Evolutionary conservation across 345 rosid genomes (phyloP).

Genomic region (Erysimum cheiranthoides): DNA sequence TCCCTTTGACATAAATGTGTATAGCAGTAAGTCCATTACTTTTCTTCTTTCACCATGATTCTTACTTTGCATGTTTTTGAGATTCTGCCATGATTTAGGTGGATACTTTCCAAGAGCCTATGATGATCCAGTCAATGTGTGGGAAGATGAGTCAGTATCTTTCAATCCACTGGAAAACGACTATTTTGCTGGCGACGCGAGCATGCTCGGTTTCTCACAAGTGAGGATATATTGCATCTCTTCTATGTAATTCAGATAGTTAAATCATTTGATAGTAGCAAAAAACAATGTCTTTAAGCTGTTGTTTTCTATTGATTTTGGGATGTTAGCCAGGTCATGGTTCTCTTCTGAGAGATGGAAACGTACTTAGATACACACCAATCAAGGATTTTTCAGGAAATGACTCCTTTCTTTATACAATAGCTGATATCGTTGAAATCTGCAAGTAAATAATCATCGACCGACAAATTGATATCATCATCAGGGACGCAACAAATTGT

Average conservation of each 20-base stretch:
- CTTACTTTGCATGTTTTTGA: constrained; percentile 1
- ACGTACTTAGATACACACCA: constrained; percentile 83
- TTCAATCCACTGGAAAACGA: constrained; percentile 77
- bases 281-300: not conserved
- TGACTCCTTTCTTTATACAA: constrained; percentile 71
- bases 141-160: constrained; percentile 91
- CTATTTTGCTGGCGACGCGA: constrained; percentile 73
- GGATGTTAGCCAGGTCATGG: constrained; percentile 72
- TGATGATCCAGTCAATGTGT: constrained; percentile 62
- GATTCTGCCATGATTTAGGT: constrained; percentile 52
- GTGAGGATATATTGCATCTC: constrained; percentile 51
- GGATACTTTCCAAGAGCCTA: constrained; percentile 86
- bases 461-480: not conserved
- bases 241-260: no score
- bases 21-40: constrained; percentile 59
- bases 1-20: constrained; percentile 65
- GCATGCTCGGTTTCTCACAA: constrained; percentile 62
- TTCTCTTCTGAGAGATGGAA: constrained; percentile 74
- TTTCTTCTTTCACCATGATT: constrained; percentile 14
- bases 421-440: constrained; percentile 18
- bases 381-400: constrained; percentile 69
- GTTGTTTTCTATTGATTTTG: not conserved
- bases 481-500: no score
- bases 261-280: not conserved
- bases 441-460: not conserved